A percentile compares a stretch with the other conserved stretches of the same genome.
Evolutionary conservation across 2,329 filamentous ascomycete genomes (phyloP).

Genomic region (Alternaria solani): DNA sequence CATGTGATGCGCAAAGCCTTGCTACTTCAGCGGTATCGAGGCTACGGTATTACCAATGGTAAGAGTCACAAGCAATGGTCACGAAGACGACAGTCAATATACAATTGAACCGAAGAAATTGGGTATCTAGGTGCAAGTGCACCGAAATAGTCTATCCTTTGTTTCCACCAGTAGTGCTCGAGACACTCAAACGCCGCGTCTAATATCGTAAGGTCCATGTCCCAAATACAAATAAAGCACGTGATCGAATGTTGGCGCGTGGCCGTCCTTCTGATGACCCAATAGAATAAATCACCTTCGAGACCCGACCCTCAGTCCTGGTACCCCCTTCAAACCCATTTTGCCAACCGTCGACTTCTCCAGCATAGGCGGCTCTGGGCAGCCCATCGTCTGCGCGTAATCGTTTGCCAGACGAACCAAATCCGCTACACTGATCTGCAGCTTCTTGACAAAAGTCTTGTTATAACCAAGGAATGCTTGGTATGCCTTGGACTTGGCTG

Average conservation of each 20-base stretch:
- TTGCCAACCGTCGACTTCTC: constrained; percentile 57
- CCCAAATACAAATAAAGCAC: constrained; percentile 13
- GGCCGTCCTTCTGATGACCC: no score
- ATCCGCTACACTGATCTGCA: constrained; percentile 49
- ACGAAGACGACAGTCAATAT: background rate
- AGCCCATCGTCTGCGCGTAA: constrained; percentile 54
- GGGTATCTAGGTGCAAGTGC: constrained; percentile 9
- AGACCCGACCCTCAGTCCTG: constrained; percentile 49
- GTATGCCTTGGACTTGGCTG: constrained; percentile 55
- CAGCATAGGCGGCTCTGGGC: constrained; percentile 56
- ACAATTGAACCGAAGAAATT: background rate
- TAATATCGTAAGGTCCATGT: constrained; percentile 10
- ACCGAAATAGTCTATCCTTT: constrained; percentile 14
- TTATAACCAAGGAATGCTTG: constrained; percentile 59
- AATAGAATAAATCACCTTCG: constrained; percentile 14
- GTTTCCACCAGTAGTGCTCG: constrained; percentile 9
- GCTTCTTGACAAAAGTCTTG: constrained; percentile 55
- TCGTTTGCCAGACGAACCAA: constrained; percentile 56
- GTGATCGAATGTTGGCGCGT: background rate
- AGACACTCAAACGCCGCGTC: constrained; percentile 8
- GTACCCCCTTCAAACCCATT: constrained; percentile 58
- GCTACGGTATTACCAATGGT: background rate
- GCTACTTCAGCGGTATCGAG: background rate
- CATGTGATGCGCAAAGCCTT: background rate
- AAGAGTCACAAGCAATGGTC: no score